Conservation (phyloP, 352 stramenopile genomes). For the Halophytophthora polymorphica region DNA sequence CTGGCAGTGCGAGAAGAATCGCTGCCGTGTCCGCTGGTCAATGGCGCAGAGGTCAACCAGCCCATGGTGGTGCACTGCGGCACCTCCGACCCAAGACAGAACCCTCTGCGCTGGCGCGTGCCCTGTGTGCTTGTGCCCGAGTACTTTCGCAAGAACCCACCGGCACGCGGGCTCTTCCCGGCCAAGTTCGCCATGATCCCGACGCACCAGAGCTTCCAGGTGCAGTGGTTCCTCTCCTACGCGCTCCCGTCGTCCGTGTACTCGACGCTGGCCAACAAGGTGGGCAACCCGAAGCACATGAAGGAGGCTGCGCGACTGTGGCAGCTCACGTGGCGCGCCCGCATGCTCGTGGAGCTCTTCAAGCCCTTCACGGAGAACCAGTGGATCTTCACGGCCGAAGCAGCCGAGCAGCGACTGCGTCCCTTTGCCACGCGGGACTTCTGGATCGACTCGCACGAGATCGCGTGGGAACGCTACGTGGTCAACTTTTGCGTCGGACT, state of each 20-base stretch:
- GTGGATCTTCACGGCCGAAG: slow-evolving; percentile 72
- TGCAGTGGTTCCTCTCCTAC: slow-evolving; percentile 83
- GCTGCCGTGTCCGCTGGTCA: slow-evolving; percentile 8
- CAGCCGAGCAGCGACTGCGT: slow-evolving; percentile 33
- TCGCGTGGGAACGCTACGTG: slow-evolving; percentile 84
- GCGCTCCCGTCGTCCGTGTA: slow-evolving; percentile 79
- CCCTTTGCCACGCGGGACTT: slow-evolving; percentile 34
- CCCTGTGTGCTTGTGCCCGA: slow-evolving; percentile 52
- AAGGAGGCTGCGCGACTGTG: slow-evolving; percentile 66
- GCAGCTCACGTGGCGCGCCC: slow-evolving; percentile 73
- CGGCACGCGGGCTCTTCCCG: slow-evolving; percentile 45
- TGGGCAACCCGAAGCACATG: slow-evolving; percentile 56
- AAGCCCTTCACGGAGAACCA: slow-evolving; percentile 88
- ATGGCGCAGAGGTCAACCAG: slow-evolving; percentile 16
- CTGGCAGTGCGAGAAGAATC: slow-evolving; percentile 2
- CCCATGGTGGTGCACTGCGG: slow-evolving; percentile 73
- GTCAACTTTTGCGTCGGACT: slow-evolving; percentile 83
- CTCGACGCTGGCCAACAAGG: slow-evolving; percentile 68
- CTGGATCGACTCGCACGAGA: slow-evolving; percentile 69
- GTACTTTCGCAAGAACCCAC: slow-evolving; percentile 74
- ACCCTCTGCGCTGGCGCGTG: slow-evolving; percentile 78
- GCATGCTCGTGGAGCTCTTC: slow-evolving; percentile 76
- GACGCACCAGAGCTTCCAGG: slow-evolving; percentile 77
- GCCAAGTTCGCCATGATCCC: slow-evolving; percentile 77
- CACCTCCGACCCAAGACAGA: slow-evolving; percentile 73